Evolutionary conservation across 2,329 filamentous ascomycete species (phyloP).

Genomic region (Ilyonectria sp.): DNA sequence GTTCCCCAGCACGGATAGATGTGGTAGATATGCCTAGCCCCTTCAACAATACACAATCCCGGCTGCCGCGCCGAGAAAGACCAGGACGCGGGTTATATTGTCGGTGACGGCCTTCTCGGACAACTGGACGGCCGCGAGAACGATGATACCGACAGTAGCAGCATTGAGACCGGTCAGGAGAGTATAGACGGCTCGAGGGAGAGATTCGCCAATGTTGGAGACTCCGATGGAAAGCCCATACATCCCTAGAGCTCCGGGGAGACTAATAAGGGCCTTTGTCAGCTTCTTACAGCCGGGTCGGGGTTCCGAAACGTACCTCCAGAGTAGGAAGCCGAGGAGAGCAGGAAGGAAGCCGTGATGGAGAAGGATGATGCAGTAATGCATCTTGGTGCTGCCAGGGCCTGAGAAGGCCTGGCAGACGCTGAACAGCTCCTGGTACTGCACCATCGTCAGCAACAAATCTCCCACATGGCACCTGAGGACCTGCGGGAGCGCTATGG

Average conservation of each 20-base stretch:
- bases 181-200: slow-evolving; percentile 76
- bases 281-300: slow-evolving; percentile 13
- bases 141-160: slow-evolving; percentile 79
- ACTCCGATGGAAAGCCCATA: slow-evolving; percentile 76
- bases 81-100: slow-evolving; percentile 71
- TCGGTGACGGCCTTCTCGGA: slow-evolving; percentile 79
- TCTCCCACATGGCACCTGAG: too few relatives aligned
- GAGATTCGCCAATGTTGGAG: slow-evolving; percentile 67
- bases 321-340: slow-evolving; percentile 72
- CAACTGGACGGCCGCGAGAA: slow-evolving; percentile 77
- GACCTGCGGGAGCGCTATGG: too few relatives aligned
- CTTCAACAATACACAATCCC: slow-evolving; percentile 70
- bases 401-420: slow-evolving; percentile 77
- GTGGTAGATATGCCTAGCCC: too few relatives aligned
- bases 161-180: slow-evolving; percentile 80
- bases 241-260: slow-evolving; percentile 80
- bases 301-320: slow-evolving; percentile 63
- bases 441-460: not conserved
- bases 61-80: slow-evolving; percentile 74
- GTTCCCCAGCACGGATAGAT: too few relatives aligned
- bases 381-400: slow-evolving; percentile 79
- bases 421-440: slow-evolving; percentile 82
- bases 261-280: slow-evolving; percentile 48
- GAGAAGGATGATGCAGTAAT: slow-evolving; percentile 76
- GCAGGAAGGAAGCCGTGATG: slow-evolving; percentile 72